Evolutionary conservation across 441 rosid genomes (phyloP).

Genomic region (Capsella rubella): DNA sequence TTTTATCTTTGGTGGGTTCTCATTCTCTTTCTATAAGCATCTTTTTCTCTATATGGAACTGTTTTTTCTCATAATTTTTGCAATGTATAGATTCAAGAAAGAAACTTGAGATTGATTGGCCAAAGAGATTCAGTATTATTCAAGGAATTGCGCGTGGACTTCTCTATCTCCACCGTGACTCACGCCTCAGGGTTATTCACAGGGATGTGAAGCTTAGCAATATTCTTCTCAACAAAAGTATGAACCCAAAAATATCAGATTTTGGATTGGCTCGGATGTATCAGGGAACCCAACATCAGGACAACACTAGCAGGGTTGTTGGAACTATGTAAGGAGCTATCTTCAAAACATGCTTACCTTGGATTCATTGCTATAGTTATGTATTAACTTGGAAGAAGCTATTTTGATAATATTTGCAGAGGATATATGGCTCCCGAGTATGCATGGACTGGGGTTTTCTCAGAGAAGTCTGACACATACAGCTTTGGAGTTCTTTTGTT

Average conservation of each 20-base stretch:
- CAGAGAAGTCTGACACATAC: constrained; percentile 60
- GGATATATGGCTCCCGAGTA: constrained; percentile 67
- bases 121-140: constrained; percentile 18
- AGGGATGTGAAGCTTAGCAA: constrained; percentile 6
- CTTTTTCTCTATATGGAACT: not conserved
- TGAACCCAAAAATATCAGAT: constrained; percentile 14
- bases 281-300: not conserved
- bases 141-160: constrained; percentile 1
- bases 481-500: constrained; percentile 60
- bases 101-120: constrained; percentile 4
- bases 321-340: not conserved
- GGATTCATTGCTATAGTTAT: not conserved
- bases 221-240: not conserved
- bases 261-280: constrained; percentile 20
- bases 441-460: constrained; percentile 56
- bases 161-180: not conserved
- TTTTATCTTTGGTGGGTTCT: constrained; percentile 19
- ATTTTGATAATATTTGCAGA: constrained; percentile 24
- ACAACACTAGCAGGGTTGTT: constrained; percentile 6
- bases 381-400: not conserved
- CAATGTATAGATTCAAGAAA: constrained; percentile 21
- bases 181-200: not conserved
- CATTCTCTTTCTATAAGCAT: not conserved
- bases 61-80: not conserved
- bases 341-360: not conserved